Percentiles rank a stretch among this genome's conserved stretches.
These are phyloP conservation scores for Solanum dulcamara DNA, from an alignment of 257 asterid genomes.

Conservation along the genomic window DNA sequence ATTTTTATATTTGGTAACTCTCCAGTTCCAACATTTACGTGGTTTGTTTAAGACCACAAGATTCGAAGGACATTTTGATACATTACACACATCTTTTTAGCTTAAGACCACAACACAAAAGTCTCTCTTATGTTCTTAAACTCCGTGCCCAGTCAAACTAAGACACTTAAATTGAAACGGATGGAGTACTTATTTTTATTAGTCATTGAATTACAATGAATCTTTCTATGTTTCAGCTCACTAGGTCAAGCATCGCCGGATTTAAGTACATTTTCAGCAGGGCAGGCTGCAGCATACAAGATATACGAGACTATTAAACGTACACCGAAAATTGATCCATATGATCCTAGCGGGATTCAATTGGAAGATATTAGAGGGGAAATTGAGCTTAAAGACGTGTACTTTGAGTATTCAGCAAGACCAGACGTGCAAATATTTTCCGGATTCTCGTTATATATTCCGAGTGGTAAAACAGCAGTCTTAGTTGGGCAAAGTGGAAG, in stretches of 20 bases:
- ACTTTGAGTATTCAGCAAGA: conserved; percentile 63
- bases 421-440: conserved; percentile 61
- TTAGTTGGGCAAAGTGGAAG: conserved; percentile 86
- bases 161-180: background rate
- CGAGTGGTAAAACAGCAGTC: conserved; percentile 48
- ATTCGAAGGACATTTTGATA: background rate
- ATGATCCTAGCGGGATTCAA: conserved; percentile 27
- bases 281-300: conserved; percentile 53
- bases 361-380: conserved; percentile 52
- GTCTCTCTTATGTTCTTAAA: background rate
- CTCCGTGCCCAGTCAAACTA: background rate
- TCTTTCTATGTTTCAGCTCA: conserved; percentile 23
- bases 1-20: background rate
- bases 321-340: conserved; percentile 37
- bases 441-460: conserved; percentile 40
- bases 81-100: background rate
- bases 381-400: conserved; percentile 47
- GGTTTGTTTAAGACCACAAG: background rate
- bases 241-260: conserved; percentile 55
- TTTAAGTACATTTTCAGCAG: conserved; percentile 51
- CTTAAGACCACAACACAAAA: background rate
- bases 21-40: background rate
- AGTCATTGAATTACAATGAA: background rate
- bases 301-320: conserved; percentile 50
- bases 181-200: background rate